A percentile compares a stretch with the other conserved stretches of the same genome.
phyloP scores from a whole-genome alignment of 106 monocot genomes.

The Chionographis japonica region DNA sequence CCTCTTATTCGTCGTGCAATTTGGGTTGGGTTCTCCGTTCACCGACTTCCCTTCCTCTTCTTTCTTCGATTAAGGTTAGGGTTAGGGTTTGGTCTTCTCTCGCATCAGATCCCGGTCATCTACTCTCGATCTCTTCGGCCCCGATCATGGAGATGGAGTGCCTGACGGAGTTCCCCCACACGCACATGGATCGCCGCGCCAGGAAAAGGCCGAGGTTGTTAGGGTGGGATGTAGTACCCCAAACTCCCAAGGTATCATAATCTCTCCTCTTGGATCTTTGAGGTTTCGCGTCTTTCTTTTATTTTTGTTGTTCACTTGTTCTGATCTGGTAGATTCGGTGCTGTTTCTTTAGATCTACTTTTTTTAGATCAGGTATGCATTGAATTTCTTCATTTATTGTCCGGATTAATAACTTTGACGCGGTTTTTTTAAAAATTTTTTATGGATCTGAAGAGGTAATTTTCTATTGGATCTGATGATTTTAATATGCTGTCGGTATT shows the following conservation, averaged over 20 bases:
- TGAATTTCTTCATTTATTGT: no score
- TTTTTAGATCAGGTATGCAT: no score
- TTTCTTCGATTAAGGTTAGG: no score
- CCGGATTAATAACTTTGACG: no score
- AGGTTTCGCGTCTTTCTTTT: not conserved
- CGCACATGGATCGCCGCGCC: slow-evolving; percentile 32
- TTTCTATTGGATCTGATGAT: not conserved
- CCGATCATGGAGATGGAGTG: slow-evolving; percentile 38
- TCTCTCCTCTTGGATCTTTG: not conserved
- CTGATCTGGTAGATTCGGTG: slow-evolving; percentile 6
- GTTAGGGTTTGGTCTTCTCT: no score
- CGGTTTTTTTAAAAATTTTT: no score
- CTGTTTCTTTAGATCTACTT: no score
- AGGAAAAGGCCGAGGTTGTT: slow-evolving; percentile 32
- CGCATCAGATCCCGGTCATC: not conserved
- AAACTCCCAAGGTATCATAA: slow-evolving; percentile 16
- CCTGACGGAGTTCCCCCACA: slow-evolving; percentile 29
- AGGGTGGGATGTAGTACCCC: slow-evolving; percentile 33
- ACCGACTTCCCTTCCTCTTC: no score
- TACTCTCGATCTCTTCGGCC: not conserved
- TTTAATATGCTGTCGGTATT: no score
- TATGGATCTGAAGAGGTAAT: not conserved
- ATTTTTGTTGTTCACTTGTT: not conserved
- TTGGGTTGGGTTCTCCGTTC: no score
- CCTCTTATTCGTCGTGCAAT: no score